Evolutionary conservation across 371 early-diverging fungal genomes (phyloP).

Genomic region (Mucor irregularis): DNA sequence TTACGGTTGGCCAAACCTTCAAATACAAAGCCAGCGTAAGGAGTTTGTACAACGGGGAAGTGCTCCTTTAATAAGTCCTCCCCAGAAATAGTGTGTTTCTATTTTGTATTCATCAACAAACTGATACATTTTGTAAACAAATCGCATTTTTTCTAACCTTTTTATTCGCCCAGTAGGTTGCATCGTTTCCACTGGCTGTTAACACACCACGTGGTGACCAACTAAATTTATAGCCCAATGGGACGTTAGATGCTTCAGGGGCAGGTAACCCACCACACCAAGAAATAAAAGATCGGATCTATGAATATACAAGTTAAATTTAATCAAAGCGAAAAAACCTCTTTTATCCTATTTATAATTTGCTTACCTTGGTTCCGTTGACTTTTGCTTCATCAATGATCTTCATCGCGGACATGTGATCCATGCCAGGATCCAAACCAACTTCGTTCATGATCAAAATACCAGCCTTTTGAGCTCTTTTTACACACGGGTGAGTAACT

Average conservation of each 20-base stretch:
- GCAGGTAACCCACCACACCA: constrained; percentile 94
- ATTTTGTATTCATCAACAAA: no score
- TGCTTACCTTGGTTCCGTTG: constrained; percentile 53
- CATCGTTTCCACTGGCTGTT: constrained; percentile 82
- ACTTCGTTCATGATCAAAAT: constrained; percentile 95
- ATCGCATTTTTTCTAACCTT: constrained; percentile 43
- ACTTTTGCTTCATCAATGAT: constrained; percentile 84
- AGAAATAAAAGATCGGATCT: constrained; percentile 78
- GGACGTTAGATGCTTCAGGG: constrained; percentile 85
- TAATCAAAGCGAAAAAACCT: not conserved
- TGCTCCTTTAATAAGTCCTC: constrained; percentile 70
- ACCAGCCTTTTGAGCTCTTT: constrained; percentile 79
- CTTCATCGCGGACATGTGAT: constrained; percentile 97
- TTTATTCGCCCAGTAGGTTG: constrained; percentile 74
- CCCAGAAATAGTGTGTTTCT: constrained; percentile 63
- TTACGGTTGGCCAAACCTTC: constrained; percentile 89
- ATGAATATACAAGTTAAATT: not conserved
- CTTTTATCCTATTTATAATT: constrained; percentile 6
- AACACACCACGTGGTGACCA: constrained; percentile 90
- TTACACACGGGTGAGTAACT: not conserved
- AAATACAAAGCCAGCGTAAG: constrained; percentile 80
- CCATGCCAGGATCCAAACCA: constrained; percentile 97
- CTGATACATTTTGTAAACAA: no score
- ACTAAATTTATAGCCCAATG: constrained; percentile 89
- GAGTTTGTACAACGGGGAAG: constrained; percentile 64